Conservation (phyloP, 1,139 yeast species). For the Blastobotrys ciferrii region DNA sequence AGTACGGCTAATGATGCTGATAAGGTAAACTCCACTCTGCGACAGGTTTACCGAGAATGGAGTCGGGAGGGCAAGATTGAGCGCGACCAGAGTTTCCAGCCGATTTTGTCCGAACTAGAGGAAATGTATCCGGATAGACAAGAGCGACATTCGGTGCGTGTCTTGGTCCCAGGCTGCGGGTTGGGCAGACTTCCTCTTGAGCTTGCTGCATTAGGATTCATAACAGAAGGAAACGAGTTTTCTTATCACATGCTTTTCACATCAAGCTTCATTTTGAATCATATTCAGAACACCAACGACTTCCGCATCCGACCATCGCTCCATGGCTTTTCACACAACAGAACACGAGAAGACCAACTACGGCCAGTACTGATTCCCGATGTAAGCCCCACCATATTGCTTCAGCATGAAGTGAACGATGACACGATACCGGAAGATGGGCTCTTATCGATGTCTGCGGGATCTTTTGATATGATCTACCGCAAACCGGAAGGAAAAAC, state of each 20-base stretch:
- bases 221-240: conserved; percentile 82
- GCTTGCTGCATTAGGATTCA: conserved; percentile 62
- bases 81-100: conserved; percentile 47
- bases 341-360: conserved; percentile 50
- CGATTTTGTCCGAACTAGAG: conserved; percentile 48
- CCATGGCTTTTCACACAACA: conserved; percentile 72
- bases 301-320: conserved; percentile 68
- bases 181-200: conserved; percentile 77
- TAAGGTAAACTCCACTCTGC: conserved; percentile 59
- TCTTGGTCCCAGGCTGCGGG: conserved; percentile 83
- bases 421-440: conserved; percentile 47
- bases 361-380: conserved; percentile 49
- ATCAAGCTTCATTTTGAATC: conserved; percentile 63
- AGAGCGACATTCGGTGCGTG: conserved; percentile 37
- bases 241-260: conserved; percentile 77
- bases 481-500: conserved; percentile 45
- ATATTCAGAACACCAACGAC: conserved; percentile 50
- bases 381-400: conserved; percentile 31
- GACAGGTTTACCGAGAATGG: conserved; percentile 79
- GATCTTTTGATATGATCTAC: conserved; percentile 75
- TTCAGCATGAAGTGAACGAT: conserved; percentile 32
- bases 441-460: conserved; percentile 74
- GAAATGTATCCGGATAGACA: conserved; percentile 41
- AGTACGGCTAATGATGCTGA: conserved; percentile 51
- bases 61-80: conserved; percentile 58